phyloP scores from a whole-genome alignment of 2,329 filamentous ascomycete species.

The Zarea fungicola region DNA sequence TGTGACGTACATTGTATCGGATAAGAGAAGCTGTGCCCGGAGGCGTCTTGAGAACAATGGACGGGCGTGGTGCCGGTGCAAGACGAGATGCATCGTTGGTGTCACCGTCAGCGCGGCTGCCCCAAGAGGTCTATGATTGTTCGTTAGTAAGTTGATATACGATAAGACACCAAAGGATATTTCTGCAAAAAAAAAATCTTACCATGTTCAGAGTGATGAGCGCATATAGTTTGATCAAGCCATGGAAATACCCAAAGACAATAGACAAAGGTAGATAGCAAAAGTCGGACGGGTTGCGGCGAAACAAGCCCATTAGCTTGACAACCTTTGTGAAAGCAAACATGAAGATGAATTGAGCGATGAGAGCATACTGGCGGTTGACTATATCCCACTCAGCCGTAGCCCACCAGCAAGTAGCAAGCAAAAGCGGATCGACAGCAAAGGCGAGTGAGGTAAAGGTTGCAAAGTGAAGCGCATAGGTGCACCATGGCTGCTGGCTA shows the following conservation, averaged over 20 bases:
- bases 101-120: slow-evolving; percentile 87
- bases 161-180: no score
- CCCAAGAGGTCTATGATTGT: slow-evolving; percentile 76
- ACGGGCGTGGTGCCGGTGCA: slow-evolving; percentile 41
- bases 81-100: slow-evolving; percentile 71
- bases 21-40: slow-evolving; percentile 41
- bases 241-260: slow-evolving; percentile 88
- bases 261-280: slow-evolving; percentile 79
- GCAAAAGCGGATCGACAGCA: slow-evolving; percentile 66
- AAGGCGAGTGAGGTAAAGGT: slow-evolving; percentile 88
- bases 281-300: slow-evolving; percentile 76
- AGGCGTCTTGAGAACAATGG: slow-evolving; percentile 39
- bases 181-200: slow-evolving; percentile 41
- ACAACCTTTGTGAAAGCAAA: slow-evolving; percentile 80
- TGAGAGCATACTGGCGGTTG: slow-evolving; percentile 51
- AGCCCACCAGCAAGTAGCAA: slow-evolving; percentile 64
- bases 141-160: no score
- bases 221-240: slow-evolving; percentile 86
- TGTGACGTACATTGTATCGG: slow-evolving; percentile 41
- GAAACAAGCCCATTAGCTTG: slow-evolving; percentile 83
- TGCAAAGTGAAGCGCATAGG: slow-evolving; percentile 87
- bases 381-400: slow-evolving; percentile 54
- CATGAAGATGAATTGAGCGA: slow-evolving; percentile 66
- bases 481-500: slow-evolving; percentile 88
- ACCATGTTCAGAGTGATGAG: slow-evolving; percentile 78